These are phyloP conservation scores for Phylloporus sp. DNA, from an alignment of 768 basidiomycete genomes.

Conservation along the genomic window DNA sequence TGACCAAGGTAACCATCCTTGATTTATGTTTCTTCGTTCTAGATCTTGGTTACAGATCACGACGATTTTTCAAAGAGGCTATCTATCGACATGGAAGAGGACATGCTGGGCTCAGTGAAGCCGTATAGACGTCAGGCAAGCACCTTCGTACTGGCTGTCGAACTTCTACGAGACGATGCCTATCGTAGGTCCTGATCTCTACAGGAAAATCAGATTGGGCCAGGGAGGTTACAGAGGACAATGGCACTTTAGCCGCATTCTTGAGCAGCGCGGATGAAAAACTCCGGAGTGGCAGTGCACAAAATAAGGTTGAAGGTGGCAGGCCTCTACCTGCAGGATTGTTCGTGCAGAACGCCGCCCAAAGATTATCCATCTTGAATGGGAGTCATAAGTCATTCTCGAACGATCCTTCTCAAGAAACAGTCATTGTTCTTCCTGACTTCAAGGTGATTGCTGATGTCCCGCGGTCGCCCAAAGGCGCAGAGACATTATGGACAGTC, in stretches of 20 bases:
- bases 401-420: slow-evolving; percentile 61
- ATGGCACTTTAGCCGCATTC: slow-evolving; percentile 66
- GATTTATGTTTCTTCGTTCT: slow-evolving; percentile 26
- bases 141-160: background rate
- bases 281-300: slow-evolving; percentile 3
- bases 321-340: slow-evolving; percentile 41
- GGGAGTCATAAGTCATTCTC: slow-evolving; percentile 71
- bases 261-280: slow-evolving; percentile 30
- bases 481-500: slow-evolving; percentile 62
- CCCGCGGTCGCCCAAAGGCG: slow-evolving; percentile 57
- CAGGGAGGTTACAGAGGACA: slow-evolving; percentile 68
- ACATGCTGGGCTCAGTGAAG: slow-evolving; percentile 83
- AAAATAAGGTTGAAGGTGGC: slow-evolving; percentile 2
- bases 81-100: slow-evolving; percentile 71
- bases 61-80: slow-evolving; percentile 72
- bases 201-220: slow-evolving; percentile 91
- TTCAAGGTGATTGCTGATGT: slow-evolving; percentile 81
- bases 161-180: background rate
- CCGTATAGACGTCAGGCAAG: slow-evolving; percentile 79
- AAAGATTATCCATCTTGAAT: slow-evolving; percentile 70
- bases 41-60: slow-evolving; percentile 46
- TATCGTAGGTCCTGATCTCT: slow-evolving; percentile 72
- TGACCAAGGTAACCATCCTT: slow-evolving; percentile 50
- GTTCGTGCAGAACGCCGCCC: slow-evolving; percentile 53
- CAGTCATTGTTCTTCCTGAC: slow-evolving; percentile 89